phyloP scores from a whole-genome alignment of 1,284 basidiomycete genomes.

The Taiwanofungus camphoratus region DNA sequence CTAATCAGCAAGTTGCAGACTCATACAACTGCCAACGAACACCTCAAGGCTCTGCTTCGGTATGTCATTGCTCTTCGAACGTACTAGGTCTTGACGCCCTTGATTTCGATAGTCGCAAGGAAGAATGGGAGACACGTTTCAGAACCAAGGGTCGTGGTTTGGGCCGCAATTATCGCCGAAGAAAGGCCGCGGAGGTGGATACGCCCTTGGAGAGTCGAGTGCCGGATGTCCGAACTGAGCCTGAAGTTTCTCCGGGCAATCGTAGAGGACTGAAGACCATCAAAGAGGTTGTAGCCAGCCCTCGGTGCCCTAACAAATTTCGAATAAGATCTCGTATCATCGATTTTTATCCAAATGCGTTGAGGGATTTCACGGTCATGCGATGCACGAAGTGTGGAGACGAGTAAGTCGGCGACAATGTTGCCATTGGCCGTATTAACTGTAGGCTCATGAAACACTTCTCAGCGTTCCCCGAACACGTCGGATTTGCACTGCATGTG shows the following conservation, averaged over 20 bases:
- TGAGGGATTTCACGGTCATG: slow-evolving; percentile 41
- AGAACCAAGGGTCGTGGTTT: slow-evolving; percentile 10
- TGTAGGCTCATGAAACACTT: slow-evolving; percentile 6
- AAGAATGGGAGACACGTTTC: slow-evolving; percentile 16
- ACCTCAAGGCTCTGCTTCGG: slow-evolving; percentile 27
- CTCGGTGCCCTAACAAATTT: slow-evolving; percentile 35
- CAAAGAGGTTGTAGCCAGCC: slow-evolving; percentile 31
- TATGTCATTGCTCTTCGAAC: slow-evolving; percentile 14
- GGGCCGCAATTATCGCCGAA: slow-evolving; percentile 1
- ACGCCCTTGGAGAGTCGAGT: slow-evolving; percentile 9
- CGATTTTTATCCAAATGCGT: slow-evolving; percentile 48
- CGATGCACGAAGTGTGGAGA: slow-evolving; percentile 48
- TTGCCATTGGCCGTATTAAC: not conserved
- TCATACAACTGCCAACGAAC: slow-evolving; percentile 25
- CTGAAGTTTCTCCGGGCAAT: not conserved
- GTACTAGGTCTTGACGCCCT: not conserved
- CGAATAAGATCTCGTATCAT: slow-evolving; percentile 44
- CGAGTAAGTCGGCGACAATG: slow-evolving; percentile 34
- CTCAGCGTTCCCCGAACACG: slow-evolving; percentile 38
- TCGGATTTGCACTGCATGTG: slow-evolving; percentile 44
- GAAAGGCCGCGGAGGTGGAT: slow-evolving; percentile 5
- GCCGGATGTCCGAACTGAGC: not conserved
- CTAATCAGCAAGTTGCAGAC: slow-evolving; percentile 44
- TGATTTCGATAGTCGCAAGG: slow-evolving; percentile 22
- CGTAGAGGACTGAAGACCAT: slow-evolving; percentile 22